Evolutionary conservation across 441 rosid genomes (phyloP).

Genomic region (Metrosideros polymorpha): DNA sequence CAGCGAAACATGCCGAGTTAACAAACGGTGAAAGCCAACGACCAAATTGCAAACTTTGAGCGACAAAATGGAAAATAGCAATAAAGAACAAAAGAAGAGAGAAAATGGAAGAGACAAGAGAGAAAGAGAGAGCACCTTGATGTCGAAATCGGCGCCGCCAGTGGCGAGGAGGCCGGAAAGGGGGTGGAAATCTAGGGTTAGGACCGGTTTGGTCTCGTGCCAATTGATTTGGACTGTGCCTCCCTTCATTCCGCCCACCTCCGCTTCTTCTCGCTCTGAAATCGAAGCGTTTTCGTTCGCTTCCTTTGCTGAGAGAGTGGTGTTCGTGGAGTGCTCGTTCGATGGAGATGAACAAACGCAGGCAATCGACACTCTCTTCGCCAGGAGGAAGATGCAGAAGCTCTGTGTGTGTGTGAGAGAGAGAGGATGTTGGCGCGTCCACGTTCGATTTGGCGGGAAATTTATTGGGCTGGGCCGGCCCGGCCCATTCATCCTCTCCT

Average conservation of each 20-base stretch:
- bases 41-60: background rate
- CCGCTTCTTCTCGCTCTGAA: background rate
- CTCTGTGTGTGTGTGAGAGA: background rate
- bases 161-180: conserved; percentile 82
- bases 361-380: background rate
- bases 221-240: conserved; percentile 89
- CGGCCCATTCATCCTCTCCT: background rate
- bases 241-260: conserved; percentile 42
- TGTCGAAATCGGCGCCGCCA: conserved; percentile 89
- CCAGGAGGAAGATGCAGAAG: background rate
- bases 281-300: background rate
- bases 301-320: background rate
- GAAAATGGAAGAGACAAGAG: background rate
- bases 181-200: conserved; percentile 84
- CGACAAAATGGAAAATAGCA: background rate
- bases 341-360: background rate
- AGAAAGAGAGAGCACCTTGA: conserved; percentile 40
- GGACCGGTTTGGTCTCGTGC: conserved; percentile 81
- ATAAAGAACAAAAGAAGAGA: background rate
- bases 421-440: conserved; percentile 7
- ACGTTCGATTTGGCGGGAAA: background rate
- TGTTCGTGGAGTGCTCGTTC: background rate
- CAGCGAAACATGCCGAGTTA: background rate
- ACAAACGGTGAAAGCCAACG: background rate
- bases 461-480: background rate